Evolutionary conservation across 306 rosid genomes (phyloP).

Genomic region (Pyrus betulifolia): DNA sequence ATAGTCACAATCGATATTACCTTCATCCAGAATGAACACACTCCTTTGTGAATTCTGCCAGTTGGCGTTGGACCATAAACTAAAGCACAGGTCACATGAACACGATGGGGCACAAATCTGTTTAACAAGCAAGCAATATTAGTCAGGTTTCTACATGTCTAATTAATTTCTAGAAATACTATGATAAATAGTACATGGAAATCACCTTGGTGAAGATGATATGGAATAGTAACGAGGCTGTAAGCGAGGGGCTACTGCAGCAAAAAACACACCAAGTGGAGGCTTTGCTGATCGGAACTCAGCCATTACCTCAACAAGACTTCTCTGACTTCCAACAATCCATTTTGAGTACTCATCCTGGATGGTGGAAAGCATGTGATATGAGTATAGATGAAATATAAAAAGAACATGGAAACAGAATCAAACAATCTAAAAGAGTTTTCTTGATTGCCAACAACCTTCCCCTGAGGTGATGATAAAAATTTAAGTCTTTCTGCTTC

Average conservation of each 20-base stretch:
- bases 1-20: slow-evolving; percentile 31
- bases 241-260: slow-evolving; percentile 82
- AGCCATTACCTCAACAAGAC: slow-evolving; percentile 87
- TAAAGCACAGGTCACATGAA: slow-evolving; percentile 93
- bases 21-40: slow-evolving; percentile 99
- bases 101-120: slow-evolving; percentile 63
- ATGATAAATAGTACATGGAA: background rate
- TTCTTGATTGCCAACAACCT: slow-evolving; percentile 44
- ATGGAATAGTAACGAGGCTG: slow-evolving; percentile 95
- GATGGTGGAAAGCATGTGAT: background rate
- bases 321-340: slow-evolving; percentile 86
- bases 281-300: slow-evolving; percentile 92
- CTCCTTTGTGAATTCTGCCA: slow-evolving; percentile 93
- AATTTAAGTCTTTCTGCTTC: slow-evolving; percentile 75
- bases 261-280: slow-evolving; percentile 93
- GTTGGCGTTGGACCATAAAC: slow-evolving; percentile 84
- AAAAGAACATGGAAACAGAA: background rate
- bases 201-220: slow-evolving; percentile 92
- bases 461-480: slow-evolving; percentile 83
- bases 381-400: background rate
- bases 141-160: background rate
- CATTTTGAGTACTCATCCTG: slow-evolving; percentile 96
- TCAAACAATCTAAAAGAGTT: background rate
- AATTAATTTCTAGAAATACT: background rate
- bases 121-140: slow-evolving; percentile 7